phyloP scores from a whole-genome alignment of 129 eudicot species.

The Cynara cardunculus region DNA sequence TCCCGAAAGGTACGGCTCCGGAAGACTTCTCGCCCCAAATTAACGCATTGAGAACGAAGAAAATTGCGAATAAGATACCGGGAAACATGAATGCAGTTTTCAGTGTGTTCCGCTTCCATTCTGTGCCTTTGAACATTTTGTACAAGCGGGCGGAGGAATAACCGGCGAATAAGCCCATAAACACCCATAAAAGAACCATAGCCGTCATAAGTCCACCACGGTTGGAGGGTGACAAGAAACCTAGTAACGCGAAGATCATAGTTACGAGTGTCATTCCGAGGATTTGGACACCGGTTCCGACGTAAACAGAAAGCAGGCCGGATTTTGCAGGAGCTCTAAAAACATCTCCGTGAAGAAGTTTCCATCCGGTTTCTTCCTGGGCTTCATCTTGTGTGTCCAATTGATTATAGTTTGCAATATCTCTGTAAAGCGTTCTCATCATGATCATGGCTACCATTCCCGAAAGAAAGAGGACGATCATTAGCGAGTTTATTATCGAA shows the following conservation, averaged over 20 bases:
- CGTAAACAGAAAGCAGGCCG: slow-evolving; percentile 72
- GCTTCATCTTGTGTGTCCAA: slow-evolving; percentile 91
- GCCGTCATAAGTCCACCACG: slow-evolving; percentile 97
- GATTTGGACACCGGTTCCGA: slow-evolving; percentile 85
- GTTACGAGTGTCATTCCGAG: slow-evolving; percentile 89
- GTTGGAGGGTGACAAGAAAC: slow-evolving; percentile 89
- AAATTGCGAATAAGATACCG: slow-evolving; percentile 72
- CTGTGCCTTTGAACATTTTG: slow-evolving; percentile 93
- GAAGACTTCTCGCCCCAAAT: slow-evolving; percentile 95
- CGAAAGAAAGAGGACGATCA: slow-evolving; percentile 91
- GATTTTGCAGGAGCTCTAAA: slow-evolving; percentile 69
- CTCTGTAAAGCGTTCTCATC: slow-evolving; percentile 86
- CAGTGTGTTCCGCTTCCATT: slow-evolving; percentile 77
- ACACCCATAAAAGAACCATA: slow-evolving; percentile 92
- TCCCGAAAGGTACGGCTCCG: slow-evolving; percentile 92
- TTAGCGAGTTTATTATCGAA: slow-evolving; percentile 85
- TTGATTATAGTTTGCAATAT: slow-evolving; percentile 86
- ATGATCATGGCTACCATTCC: slow-evolving; percentile 98
- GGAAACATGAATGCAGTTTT: slow-evolving; percentile 96
- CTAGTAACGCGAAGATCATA: slow-evolving; percentile 84
- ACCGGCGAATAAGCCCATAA: slow-evolving; percentile 91
- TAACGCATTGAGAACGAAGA: slow-evolving; percentile 76
- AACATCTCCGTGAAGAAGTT: slow-evolving; percentile 90
- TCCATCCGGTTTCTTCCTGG: slow-evolving; percentile 99
- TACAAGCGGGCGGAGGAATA: slow-evolving; percentile 87